phyloP scores from a whole-genome alignment of 257 asterid species.

The Solanum etuberosum region DNA sequence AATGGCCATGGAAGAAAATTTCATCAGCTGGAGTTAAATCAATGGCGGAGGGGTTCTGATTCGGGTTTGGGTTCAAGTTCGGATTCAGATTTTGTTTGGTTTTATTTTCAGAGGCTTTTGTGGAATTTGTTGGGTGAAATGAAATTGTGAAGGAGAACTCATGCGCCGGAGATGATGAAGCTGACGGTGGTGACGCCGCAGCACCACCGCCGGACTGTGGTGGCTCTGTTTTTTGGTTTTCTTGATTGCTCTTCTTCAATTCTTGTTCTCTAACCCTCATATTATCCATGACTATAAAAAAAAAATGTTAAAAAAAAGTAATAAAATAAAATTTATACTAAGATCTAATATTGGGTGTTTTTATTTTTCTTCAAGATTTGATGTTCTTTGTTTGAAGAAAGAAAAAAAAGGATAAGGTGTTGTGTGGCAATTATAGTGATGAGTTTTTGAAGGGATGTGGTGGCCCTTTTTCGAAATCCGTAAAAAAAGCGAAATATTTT shows the following conservation, averaged over 20 bases:
- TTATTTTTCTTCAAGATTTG: neutral
- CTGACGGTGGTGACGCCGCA: constrained; percentile 23
- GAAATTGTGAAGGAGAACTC: constrained; percentile 86
- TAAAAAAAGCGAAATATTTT: neutral
- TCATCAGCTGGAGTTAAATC: constrained; percentile 96
- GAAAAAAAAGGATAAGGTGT: constrained; percentile 24
- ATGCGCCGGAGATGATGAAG: constrained; percentile 82
- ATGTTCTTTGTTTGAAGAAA: neutral
- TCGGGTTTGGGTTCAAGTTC: neutral
- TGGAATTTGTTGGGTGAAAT: constrained; percentile 28
- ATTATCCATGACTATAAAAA: constrained; percentile 13
- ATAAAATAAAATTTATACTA: neutral
- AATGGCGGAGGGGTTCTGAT: constrained; percentile 16
- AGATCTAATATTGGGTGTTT: neutral
- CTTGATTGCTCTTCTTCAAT: neutral
- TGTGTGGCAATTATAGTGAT: constrained; percentile 12
- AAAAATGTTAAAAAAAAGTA: neutral
- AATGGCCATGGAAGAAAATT: constrained; percentile 85
- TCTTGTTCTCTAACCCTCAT: neutral
- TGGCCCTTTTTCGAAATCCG: neutral
- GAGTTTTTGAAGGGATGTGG: constrained; percentile 7
- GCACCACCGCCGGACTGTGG: neutral
- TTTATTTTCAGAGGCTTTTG: constrained; percentile 1
- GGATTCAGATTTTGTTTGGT: neutral
- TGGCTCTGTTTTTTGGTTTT: neutral